Conservation (phyloP, 164 flowering plant species). For the Tinospora cordifolia region DNA sequence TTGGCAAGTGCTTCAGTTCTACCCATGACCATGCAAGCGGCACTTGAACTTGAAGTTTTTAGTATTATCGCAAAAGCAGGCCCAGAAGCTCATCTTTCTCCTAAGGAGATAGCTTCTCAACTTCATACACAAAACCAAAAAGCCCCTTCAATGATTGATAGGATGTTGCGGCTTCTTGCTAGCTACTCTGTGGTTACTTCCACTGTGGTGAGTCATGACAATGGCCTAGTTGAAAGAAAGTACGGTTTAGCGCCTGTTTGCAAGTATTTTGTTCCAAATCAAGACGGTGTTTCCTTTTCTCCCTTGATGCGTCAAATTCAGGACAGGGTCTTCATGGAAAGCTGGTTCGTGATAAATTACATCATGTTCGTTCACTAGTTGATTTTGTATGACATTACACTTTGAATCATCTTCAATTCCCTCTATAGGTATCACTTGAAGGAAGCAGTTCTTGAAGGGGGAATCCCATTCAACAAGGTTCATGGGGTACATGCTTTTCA, state of each 20-base stretch:
- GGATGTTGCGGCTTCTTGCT: slow-evolving; percentile 65
- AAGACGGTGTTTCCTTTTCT: slow-evolving; percentile 59
- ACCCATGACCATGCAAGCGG: slow-evolving; percentile 66
- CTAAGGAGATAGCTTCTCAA: slow-evolving; percentile 49
- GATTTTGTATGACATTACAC: too few relatives aligned
- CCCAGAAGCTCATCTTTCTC: slow-evolving; percentile 37
- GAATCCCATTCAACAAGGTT: slow-evolving; percentile 69
- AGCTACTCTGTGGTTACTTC: slow-evolving; percentile 40
- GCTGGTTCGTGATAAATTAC: slow-evolving; percentile 48
- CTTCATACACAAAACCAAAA: slow-evolving; percentile 55
- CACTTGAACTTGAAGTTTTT: slow-evolving; percentile 59
- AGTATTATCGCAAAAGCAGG: slow-evolving; percentile 62
- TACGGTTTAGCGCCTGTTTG: slow-evolving; percentile 69
- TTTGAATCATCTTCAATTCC: too few relatives aligned
- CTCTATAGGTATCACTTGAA: slow-evolving; percentile 35
- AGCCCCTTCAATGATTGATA: slow-evolving; percentile 61
- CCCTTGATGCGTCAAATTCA: slow-evolving; percentile 62
- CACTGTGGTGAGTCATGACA: slow-evolving; percentile 10
- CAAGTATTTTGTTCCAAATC: slow-evolving; percentile 54
- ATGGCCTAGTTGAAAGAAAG: slow-evolving; percentile 44
- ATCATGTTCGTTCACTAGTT: too few relatives aligned
- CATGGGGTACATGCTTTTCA: slow-evolving; percentile 40
- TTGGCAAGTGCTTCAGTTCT: slow-evolving; percentile 50
- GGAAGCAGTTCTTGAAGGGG: slow-evolving; percentile 44
- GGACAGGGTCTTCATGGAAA: slow-evolving; percentile 77